Percentiles rank a stretch among this genome's conserved stretches.
Evolutionary conservation across 2,329 filamentous ascomycete genomes (phyloP).

Genomic region (Mycosphaerella sp.): DNA sequence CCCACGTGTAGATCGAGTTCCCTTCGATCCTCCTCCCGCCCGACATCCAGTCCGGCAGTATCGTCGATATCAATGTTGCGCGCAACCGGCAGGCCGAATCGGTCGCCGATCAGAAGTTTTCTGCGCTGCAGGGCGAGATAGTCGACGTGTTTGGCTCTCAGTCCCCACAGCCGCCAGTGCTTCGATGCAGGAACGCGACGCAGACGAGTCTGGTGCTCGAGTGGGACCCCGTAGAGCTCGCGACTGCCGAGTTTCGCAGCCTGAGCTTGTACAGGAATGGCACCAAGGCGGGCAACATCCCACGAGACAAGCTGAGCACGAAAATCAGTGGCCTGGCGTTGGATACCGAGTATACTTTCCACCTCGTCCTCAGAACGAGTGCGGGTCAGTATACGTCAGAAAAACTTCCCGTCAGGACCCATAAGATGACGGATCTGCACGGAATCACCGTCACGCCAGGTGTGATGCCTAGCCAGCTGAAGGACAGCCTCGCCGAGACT

Average conservation of each 20-base stretch:
- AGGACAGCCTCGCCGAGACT: constrained; percentile 66
- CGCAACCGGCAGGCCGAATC: constrained; percentile 77
- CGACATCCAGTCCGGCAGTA: constrained; percentile 91
- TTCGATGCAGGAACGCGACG: constrained; percentile 93
- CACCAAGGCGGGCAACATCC: constrained; percentile 93
- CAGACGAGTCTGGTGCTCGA: constrained; percentile 98
- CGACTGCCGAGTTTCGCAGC: constrained; percentile 83
- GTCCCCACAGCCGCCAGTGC: constrained; percentile 67
- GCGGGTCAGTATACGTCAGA: constrained; percentile 83
- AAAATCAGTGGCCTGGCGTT: constrained; percentile 97
- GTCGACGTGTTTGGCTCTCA: constrained; percentile 76
- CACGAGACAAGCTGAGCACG: constrained; percentile 83
- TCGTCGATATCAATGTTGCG: constrained; percentile 93
- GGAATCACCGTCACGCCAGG: constrained; percentile 93
- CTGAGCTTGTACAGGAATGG: constrained; percentile 92
- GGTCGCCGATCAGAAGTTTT: constrained; percentile 68
- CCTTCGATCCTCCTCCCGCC: constrained; percentile 93
- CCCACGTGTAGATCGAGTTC: constrained; percentile 75
- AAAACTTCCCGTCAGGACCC: constrained; percentile 77
- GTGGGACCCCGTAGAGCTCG: constrained; percentile 92
- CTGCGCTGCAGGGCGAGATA: constrained; percentile 81
- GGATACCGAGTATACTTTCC: constrained; percentile 92
- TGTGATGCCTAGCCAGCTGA: constrained; percentile 66
- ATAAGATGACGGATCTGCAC: constrained; percentile 97
- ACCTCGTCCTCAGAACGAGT: constrained; percentile 82